Conservation (phyloP, 176 grass and related monocot genomes). For the Oryza officinalis region DNA sequence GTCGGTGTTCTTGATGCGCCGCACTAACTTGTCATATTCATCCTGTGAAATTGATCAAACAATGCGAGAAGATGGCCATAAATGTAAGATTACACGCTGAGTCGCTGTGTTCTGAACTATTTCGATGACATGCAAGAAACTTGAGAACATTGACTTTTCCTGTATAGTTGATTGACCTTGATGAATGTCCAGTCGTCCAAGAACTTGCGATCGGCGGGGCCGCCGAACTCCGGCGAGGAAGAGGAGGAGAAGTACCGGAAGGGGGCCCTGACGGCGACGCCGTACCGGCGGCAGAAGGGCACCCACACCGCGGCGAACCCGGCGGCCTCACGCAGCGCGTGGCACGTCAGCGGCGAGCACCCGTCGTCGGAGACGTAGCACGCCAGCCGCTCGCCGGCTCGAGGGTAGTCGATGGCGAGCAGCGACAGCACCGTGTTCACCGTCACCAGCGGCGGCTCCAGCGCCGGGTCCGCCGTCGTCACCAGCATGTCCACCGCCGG, state of each 20-base stretch:
- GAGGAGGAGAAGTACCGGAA: conserved; percentile 46
- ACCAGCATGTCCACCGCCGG: conserved; percentile 67
- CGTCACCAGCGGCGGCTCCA: conserved; percentile 57
- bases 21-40: conserved; percentile 45
- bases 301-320: conserved; percentile 57
- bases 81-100: no score
- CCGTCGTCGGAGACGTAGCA: conserved; percentile 77
- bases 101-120: no score
- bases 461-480: conserved; percentile 52
- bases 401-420: conserved; percentile 59
- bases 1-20: conserved; percentile 38
- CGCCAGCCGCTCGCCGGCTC: conserved; percentile 30
- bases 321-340: conserved; percentile 39
- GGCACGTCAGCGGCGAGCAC: conserved; percentile 47
- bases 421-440: conserved; percentile 67
- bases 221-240: neutral
- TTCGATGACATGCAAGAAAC: no score
- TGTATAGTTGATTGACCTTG: conserved; percentile 9
- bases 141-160: no score
- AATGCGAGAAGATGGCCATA: no score
- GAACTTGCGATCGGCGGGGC: neutral
- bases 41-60: neutral
- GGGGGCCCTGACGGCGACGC: conserved; percentile 37
- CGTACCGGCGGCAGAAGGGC: conserved; percentile 53
- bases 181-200: neutral